phyloP scores from a whole-genome alignment of 2,329 filamentous ascomycete genomes.

The Pleurostoma richardsiae region DNA sequence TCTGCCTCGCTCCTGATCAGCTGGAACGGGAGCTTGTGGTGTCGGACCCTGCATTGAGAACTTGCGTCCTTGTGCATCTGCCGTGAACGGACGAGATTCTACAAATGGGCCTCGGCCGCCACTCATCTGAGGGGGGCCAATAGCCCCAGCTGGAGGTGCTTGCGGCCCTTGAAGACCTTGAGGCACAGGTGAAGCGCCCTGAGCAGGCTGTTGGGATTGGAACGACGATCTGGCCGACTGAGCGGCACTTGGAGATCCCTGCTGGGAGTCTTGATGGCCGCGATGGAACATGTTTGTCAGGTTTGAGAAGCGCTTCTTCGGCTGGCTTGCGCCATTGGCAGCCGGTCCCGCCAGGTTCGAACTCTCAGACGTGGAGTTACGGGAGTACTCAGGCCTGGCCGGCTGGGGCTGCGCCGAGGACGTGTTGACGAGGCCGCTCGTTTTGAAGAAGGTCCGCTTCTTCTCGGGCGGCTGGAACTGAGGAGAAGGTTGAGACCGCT shows the following conservation, averaged over 20 bases:
- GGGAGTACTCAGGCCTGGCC: slow-evolving; percentile 11
- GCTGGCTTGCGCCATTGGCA: slow-evolving; percentile 8
- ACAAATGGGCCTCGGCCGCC: slow-evolving; percentile 13
- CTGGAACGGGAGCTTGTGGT: background rate
- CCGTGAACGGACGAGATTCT: slow-evolving; percentile 9
- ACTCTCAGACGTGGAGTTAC: slow-evolving; percentile 20
- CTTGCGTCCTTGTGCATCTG: slow-evolving; percentile 5
- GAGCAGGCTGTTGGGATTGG: slow-evolving; percentile 7
- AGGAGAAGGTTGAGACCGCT: background rate
- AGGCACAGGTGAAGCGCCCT: background rate
- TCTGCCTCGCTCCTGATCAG: slow-evolving; percentile 15
- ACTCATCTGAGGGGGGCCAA: slow-evolving; percentile 1
- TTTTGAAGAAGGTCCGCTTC: slow-evolving; percentile 19
- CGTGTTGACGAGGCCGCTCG: slow-evolving; percentile 9
- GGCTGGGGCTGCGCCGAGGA: slow-evolving; percentile 6
- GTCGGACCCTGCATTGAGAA: slow-evolving; percentile 2
- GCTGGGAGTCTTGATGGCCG: slow-evolving; percentile 12
- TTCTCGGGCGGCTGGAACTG: slow-evolving; percentile 13
- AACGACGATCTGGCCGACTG: slow-evolving; percentile 15
- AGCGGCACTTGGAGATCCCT: slow-evolving; percentile 11
- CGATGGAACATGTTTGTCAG: slow-evolving; percentile 23
- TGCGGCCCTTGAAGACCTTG: slow-evolving; percentile 2
- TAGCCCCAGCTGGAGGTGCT: background rate
- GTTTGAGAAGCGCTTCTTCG: slow-evolving; percentile 42
- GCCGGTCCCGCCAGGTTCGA: slow-evolving; percentile 7